Conservation (phyloP, 257 asterid genomes). For the Lithospermum erythrorhizon region DNA sequence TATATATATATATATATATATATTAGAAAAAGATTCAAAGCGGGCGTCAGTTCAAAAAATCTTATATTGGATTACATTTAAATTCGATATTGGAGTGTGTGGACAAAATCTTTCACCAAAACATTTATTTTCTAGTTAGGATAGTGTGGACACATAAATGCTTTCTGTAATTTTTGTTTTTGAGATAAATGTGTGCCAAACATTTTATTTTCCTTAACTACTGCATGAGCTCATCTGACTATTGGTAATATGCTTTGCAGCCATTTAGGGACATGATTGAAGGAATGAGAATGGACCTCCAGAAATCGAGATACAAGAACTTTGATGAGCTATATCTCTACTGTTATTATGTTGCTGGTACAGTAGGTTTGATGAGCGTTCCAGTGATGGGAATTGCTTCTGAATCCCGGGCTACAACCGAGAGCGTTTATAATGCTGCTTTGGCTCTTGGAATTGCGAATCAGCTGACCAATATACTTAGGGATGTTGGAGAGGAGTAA, state of each 20-base stretch:
- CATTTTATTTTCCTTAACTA: background rate
- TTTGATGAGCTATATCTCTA: constrained; percentile 15
- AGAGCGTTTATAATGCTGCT: constrained; percentile 10
- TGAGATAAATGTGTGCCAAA: background rate
- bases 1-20: too few species aligned
- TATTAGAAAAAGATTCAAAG: too few species aligned
- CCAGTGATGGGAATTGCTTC: constrained; percentile 11
- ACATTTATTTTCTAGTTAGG: too few species aligned
- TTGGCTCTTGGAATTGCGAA: constrained; percentile 15
- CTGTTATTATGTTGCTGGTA: constrained; percentile 13
- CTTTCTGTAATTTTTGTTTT: too few species aligned
- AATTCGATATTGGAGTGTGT: too few species aligned
- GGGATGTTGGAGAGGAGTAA: constrained; percentile 19
- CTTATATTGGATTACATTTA: too few species aligned
- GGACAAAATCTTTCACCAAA: too few species aligned
- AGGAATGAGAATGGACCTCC: too few species aligned
- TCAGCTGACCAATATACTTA: constrained; percentile 13
- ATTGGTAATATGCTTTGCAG: constrained; percentile 2
- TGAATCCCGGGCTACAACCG: constrained; percentile 8
- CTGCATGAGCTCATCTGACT: background rate
- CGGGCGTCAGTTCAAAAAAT: too few species aligned
- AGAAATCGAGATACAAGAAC: constrained; percentile 11
- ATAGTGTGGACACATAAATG: too few species aligned
- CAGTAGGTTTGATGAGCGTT: too few species aligned
- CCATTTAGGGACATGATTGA: constrained; percentile 14